These are phyloP conservation scores for Candida railenensis DNA, from an alignment of 805 yeast species.

Conservation along the genomic window DNA sequence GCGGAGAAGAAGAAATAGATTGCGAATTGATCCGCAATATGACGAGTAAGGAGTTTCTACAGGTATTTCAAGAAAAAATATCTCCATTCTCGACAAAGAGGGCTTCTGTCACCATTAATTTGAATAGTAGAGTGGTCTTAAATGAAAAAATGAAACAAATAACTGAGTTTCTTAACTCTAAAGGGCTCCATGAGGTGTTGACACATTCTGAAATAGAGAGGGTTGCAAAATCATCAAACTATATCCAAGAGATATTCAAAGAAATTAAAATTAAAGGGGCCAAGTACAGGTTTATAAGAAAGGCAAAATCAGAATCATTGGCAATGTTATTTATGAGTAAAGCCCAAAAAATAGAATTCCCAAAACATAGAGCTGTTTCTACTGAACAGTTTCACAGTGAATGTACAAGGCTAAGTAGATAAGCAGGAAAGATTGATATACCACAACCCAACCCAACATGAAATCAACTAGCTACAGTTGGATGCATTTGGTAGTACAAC, in stretches of 20 bases:
- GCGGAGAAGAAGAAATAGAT: conserved; percentile 36
- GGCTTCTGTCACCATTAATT: conserved; percentile 43
- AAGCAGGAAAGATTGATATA: too few relatives aligned
- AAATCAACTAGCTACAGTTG: too few relatives aligned
- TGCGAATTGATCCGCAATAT: conserved; percentile 24
- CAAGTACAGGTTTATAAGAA: background rate
- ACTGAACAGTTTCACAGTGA: background rate
- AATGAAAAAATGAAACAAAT: background rate
- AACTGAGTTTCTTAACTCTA: background rate
- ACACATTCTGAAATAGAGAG: background rate
- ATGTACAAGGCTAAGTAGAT: background rate
- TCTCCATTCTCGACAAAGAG: conserved; percentile 35
- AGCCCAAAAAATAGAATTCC: background rate
- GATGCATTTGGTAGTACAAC: too few relatives aligned
- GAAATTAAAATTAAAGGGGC: background rate
- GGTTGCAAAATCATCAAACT: background rate
- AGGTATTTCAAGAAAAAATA: conserved; percentile 32
- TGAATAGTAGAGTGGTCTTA: conserved; percentile 11
- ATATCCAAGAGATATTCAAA: background rate
- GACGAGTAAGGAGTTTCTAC: conserved; percentile 27
- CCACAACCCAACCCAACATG: too few relatives aligned
- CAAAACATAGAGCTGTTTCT: background rate
- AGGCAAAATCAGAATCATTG: background rate
- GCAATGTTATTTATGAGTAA: background rate
- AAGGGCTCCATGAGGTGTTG: background rate